Evolutionary conservation across 129 eudicot genomes (phyloP), one percentile per base, ranked within the genome.

Genomic region (Lonicera japonica): DNA sequence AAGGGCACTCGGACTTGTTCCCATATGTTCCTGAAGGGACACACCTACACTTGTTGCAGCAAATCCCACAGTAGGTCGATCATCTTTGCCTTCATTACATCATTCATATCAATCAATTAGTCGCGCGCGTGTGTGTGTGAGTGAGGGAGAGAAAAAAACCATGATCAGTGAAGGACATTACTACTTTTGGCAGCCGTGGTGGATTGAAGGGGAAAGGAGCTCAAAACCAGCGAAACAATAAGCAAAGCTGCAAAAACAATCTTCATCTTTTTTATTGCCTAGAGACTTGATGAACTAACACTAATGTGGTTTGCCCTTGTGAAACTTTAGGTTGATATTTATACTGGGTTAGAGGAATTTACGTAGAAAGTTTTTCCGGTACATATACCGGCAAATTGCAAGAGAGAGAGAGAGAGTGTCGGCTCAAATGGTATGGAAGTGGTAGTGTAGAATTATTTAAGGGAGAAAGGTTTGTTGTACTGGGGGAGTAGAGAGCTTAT

Each of bases 1-100:
- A 80, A 54, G 95, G 87, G 64, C 94, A 82, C 61, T 82, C 79
- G 8, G 72, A 75, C 73, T 87, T 87, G 71, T 83, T 74, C 1
- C 81, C 90, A 20, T 63, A 75, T 0, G 95, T 86, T 17, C 95
- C 85, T 2, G 85, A 80, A 22, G 95, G 90, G 38, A 83, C 90
- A 54, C 95, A 87, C 1, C 63, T 76, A 36, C 60, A 56, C 39
- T 23, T 24, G 4, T 3, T 7, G 18, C 60, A 56, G 39, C 60
- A 56, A 12, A 56, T 56, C 1, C 60, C 40, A 6, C 60, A 56
- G 38, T 56, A 21, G 7, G 10, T 56, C 60, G 12, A 4, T 16
- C 38, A 56, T 15, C 60, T 17, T 11, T 23, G 4, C 38, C 60
- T 56, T 20, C 11, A 17, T 52, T 13, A 10, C n/a, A 3, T 38